Evolutionary conservation across 192 early-diverging fungal species (phyloP).

Genomic region (Coemansia reversa): DNA sequence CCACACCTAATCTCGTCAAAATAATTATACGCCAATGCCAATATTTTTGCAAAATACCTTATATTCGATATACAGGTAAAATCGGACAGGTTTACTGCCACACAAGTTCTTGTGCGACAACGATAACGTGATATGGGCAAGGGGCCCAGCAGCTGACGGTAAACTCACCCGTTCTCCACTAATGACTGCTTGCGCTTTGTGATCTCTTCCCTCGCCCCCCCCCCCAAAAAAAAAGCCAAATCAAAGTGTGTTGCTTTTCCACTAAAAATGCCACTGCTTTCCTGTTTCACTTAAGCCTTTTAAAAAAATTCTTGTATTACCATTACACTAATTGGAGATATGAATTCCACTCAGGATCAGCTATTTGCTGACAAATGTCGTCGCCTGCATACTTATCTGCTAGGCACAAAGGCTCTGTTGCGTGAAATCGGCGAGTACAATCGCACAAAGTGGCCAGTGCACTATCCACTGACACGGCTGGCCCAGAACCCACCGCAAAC

Average conservation of each 20-base stretch:
- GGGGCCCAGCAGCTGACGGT: too few species aligned
- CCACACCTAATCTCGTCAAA: too few species aligned
- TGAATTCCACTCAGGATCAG: constrained; percentile 55
- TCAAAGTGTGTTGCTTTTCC: not conserved
- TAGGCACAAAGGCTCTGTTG: constrained; percentile 62
- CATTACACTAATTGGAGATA: not conserved
- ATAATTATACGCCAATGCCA: too few species aligned
- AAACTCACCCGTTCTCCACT: not conserved
- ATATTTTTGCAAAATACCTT: too few species aligned
- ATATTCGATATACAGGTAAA: not conserved
- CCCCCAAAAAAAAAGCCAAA: not conserved
- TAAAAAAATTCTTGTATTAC: not conserved
- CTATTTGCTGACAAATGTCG: constrained; percentile 75
- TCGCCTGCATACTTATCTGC: constrained; percentile 67
- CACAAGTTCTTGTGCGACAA: not conserved
- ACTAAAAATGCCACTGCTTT: constrained; percentile 8
- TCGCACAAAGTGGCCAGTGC: constrained; percentile 62
- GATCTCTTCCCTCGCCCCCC: too few species aligned
- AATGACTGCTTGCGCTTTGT: not conserved
- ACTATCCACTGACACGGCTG: constrained; percentile 61
- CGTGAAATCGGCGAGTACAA: constrained; percentile 71
- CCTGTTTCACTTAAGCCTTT: not conserved
- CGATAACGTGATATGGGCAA: too few species aligned
- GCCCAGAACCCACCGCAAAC: constrained; percentile 1
- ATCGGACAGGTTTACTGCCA: too few species aligned